Evolutionary conservation across 352 stramenopile species (phyloP).

Genomic region (Phytophthora cryptogea): DNA sequence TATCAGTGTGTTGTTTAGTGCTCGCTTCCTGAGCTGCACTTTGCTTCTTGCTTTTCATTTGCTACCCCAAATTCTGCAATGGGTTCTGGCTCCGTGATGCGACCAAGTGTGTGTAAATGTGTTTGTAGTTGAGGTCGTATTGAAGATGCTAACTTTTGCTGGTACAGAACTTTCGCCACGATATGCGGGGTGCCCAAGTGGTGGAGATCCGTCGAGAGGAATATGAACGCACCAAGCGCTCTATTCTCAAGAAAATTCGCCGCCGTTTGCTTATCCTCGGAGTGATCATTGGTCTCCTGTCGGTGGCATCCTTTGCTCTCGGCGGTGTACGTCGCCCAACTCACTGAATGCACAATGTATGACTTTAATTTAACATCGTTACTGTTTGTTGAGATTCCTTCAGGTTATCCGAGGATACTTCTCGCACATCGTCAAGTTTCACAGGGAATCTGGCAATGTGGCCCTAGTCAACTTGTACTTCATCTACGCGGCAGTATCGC

Average conservation of each 20-base stretch:
- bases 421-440: slow-evolving; percentile 55
- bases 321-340: slow-evolving; percentile 43
- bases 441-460: slow-evolving; percentile 33
- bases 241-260: slow-evolving; percentile 76
- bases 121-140: slow-evolving; percentile 8
- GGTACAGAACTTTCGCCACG: slow-evolving; percentile 69
- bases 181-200: slow-evolving; percentile 57
- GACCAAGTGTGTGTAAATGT: slow-evolving; percentile 48
- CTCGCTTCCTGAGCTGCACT: neutral
- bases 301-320: slow-evolving; percentile 50
- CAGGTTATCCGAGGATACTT: slow-evolving; percentile 62
- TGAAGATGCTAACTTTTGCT: neutral
- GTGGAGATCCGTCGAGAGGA: slow-evolving; percentile 77
- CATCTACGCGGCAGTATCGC: slow-evolving; percentile 49
- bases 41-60: slow-evolving; percentile 7
- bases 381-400: neutral
- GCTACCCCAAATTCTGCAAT: neutral
- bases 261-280: slow-evolving; percentile 62
- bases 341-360: neutral
- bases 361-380: neutral
- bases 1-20: slow-evolving; percentile 1
- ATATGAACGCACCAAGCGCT: slow-evolving; percentile 73
- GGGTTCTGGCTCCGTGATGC: slow-evolving; percentile 59
- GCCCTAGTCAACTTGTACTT: slow-evolving; percentile 69
- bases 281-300: slow-evolving; percentile 54